These are phyloP conservation scores for Nemania sp. DNA, from an alignment of 2,329 filamentous ascomycete species.

Conservation along the genomic window DNA sequence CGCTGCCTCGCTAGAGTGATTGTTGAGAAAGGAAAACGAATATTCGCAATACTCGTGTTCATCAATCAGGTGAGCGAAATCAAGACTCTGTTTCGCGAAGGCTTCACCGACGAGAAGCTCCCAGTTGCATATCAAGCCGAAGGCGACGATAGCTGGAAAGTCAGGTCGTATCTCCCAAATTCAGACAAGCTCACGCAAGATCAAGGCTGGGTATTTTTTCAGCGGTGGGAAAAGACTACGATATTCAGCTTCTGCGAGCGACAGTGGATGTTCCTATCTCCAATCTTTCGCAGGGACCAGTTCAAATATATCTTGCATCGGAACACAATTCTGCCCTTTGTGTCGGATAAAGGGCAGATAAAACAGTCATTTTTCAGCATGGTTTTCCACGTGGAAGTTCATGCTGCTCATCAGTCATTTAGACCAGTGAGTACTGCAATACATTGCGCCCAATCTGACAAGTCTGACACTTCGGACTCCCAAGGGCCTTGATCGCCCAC, in stretches of 20 bases:
- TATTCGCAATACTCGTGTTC: constrained; percentile 3
- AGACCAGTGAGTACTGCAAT: background rate
- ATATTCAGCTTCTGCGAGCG: constrained; percentile 5
- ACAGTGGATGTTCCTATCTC: constrained; percentile 5
- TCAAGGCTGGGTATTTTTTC: constrained; percentile 1
- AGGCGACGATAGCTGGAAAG: constrained; percentile 1
- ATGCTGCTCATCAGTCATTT: background rate
- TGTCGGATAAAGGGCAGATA: background rate
- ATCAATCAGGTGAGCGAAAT: constrained; percentile 3
- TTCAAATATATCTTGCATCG: constrained; percentile 2
- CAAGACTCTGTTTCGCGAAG: background rate
- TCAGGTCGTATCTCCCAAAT: background rate
- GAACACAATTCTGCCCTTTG: background rate
- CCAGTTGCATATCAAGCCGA: background rate
- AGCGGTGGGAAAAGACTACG: background rate
- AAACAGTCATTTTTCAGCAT: constrained; percentile 1
- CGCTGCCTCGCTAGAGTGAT: background rate
- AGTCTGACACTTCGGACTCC: background rate
- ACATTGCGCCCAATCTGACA: background rate
- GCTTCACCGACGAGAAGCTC: constrained; percentile 2
- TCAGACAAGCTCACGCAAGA: background rate
- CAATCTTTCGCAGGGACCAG: background rate
- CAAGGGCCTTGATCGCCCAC: background rate
- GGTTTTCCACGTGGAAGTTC: background rate
- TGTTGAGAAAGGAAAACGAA: background rate